Evolutionary conservation across 164 flowering plant species (phyloP).

Genomic region (Platanus orientalis): DNA sequence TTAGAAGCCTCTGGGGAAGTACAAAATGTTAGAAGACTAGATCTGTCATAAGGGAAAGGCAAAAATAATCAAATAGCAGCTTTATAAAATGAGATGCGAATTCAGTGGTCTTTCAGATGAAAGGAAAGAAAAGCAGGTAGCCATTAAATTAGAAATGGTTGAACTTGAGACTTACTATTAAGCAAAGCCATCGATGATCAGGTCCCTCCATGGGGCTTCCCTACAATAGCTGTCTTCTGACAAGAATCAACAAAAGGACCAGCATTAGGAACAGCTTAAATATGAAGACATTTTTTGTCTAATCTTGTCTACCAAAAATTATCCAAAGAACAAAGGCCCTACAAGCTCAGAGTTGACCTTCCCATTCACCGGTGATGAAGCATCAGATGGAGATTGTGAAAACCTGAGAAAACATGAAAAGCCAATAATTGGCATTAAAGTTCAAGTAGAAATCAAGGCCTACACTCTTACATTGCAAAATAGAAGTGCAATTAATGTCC

Average conservation of each 20-base stretch:
- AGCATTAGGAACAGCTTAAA: neutral
- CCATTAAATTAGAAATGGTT: neutral
- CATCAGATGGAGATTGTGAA: constrained; percentile 28
- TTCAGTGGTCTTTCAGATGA: no score
- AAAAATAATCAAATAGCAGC: neutral
- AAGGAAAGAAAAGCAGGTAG: neutral
- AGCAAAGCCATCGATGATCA: constrained; percentile 17
- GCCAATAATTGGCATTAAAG: neutral
- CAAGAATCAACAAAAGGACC: constrained; percentile 11
- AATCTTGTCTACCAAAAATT: neutral
- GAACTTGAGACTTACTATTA: constrained; percentile 14
- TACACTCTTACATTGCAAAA: no score
- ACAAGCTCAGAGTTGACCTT: constrained; percentile 35
- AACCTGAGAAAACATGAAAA: constrained; percentile 34
- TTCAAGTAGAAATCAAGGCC: no score
- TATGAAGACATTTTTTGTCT: no score
- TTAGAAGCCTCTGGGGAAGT: neutral
- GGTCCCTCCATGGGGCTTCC: constrained; percentile 47
- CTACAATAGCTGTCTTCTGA: constrained; percentile 41
- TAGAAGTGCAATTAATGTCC: no score
- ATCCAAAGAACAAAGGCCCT: constrained; percentile 5
- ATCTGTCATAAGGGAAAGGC: constrained; percentile 1
- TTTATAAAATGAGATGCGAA: neutral
- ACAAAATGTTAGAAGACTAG: neutral
- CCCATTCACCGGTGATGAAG: constrained; percentile 37